Base-by-base conservation (phyloP, 164 flowering plant species). In the Macadamia tetraphylla region DNA sequence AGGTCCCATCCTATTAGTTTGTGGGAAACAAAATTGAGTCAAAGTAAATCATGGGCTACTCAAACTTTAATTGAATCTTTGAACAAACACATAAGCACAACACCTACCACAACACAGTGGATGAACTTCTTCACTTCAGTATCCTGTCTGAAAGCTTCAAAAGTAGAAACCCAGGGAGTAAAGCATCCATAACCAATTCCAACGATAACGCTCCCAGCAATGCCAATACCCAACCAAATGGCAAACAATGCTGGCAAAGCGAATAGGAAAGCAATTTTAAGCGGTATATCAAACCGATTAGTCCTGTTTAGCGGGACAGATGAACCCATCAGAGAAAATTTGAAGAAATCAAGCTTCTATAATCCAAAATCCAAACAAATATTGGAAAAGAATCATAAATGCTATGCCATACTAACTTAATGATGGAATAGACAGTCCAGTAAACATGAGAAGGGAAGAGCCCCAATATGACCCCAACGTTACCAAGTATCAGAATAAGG, bases 151-250 rank as follows among this genome's bases (percentile, higher is more conserved):
- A 91, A 94, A 71, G 97, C 97, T 73, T 94, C 98, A 73, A 94
- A 91, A 67, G 97, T 63, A 1, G 97, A 85, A 63, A 94, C 79
- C 97, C 94, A 94, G 31, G 98, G 98, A 58, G 96, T 81, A 75
- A 91, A 88, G 73, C 89, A 91, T 0, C 98, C 98, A 78, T 91
- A 91, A 55, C 97, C 96, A 6, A 88, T 70, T 58, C 90, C 96
- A 55, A 87, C 88, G 70, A 91, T 82, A 71, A 87, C 83, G 76
- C 87, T 91, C 6, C 87, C 89, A 51, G 85, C 91, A 48, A 87
- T 78, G 76, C 92, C 82, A n/a, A 93, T 80, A 58, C 73, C 87
- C 74, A 94, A 73, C 96, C 96, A 91, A 29, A 94, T 35, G 17
- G 77, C 89, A 77, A 83, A 83, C 29, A 94, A 60, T 29, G 71